phyloP scores from a whole-genome alignment of 768 basidiomycete species.

The Nevesoporus exiguus region DNA sequence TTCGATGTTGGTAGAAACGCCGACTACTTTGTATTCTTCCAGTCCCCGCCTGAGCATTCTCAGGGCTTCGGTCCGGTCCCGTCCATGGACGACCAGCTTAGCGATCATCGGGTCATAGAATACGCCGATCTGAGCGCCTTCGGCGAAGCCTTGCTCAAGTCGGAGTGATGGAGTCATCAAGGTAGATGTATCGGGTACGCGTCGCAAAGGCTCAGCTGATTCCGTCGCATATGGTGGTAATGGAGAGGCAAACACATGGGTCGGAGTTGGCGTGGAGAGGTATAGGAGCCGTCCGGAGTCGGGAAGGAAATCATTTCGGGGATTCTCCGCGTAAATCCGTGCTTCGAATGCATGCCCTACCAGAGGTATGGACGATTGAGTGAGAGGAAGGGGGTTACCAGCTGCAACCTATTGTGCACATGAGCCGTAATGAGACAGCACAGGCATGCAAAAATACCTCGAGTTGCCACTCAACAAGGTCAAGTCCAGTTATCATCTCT shows the following conservation, averaged over 20 bases:
- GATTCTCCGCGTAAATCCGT: conserved; percentile 93
- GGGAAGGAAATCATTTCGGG: conserved; percentile 88
- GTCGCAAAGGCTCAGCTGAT: conserved; percentile 19
- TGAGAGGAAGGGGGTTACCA: conserved; percentile 79
- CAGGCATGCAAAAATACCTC: conserved; percentile 44
- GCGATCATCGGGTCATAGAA: conserved; percentile 93
- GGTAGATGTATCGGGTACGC: conserved; percentile 17
- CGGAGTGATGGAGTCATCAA: conserved; percentile 60
- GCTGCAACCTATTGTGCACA: conserved; percentile 62
- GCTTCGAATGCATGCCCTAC: conserved; percentile 94
- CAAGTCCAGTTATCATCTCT: conserved; percentile 91
- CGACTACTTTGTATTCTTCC: conserved; percentile 87
- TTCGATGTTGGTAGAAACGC: conserved; percentile 88
- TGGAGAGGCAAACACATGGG: conserved; percentile 60
- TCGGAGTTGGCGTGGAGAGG: conserved; percentile 75
- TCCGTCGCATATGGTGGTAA: conserved; percentile 31
- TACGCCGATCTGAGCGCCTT: conserved; percentile 78
- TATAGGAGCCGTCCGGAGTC: conserved; percentile 83
- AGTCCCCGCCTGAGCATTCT: conserved; percentile 75
- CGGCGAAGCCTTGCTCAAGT: conserved; percentile 86
- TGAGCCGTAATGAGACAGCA: conserved; percentile 1
- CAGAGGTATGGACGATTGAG: conserved; percentile 75
- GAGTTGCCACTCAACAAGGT: conserved; percentile 94
- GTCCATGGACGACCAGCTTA: conserved; percentile 86
- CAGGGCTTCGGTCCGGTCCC: conserved; percentile 80